phyloP scores from a whole-genome alignment of 2,329 filamentous ascomycete genomes.

The Colletotrichum tanaceti region DNA sequence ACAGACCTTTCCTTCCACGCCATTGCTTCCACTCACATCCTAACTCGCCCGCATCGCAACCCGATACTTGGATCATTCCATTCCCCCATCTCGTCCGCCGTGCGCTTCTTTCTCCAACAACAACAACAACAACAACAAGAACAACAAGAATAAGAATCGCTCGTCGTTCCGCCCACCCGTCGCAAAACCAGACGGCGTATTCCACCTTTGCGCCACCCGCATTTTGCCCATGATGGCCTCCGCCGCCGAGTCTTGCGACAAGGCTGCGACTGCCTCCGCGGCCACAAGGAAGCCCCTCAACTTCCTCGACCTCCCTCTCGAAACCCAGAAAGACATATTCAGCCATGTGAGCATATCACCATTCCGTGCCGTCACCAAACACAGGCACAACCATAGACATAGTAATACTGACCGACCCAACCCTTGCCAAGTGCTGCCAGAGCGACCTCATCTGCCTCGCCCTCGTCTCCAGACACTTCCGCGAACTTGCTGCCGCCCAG shows the following conservation, averaged over 20 bases:
- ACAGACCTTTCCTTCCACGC: not conserved
- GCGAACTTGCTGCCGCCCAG: slow-evolving; percentile 66
- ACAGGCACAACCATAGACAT: not conserved
- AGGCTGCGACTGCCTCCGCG: slow-evolving; percentile 43
- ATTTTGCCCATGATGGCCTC: slow-evolving; percentile 50
- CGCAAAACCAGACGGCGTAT: slow-evolving; percentile 2
- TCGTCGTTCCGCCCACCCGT: not conserved
- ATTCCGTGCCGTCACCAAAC: slow-evolving; percentile 35
- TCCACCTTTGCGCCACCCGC: slow-evolving; percentile 19
- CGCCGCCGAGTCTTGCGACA: slow-evolving; percentile 48
- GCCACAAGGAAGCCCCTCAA: slow-evolving; percentile 41
- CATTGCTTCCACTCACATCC: not conserved
- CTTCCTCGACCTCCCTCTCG: slow-evolving; percentile 59
- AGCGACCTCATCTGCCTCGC: slow-evolving; percentile 67
- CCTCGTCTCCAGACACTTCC: slow-evolving; percentile 68
- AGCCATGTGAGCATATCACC: slow-evolving; percentile 54
- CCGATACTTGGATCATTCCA: not conserved
- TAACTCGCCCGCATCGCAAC: not conserved
- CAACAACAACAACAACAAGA: no score
- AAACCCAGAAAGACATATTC: slow-evolving; percentile 62
- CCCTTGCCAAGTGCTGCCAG: slow-evolving; percentile 58
- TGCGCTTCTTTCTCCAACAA: not conserved
- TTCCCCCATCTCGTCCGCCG: not conserved
- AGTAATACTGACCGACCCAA: not conserved
- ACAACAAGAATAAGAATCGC: not conserved